Conservation (phyloP, 805 yeast genomes). For the Yamadazyma sp. region DNA sequence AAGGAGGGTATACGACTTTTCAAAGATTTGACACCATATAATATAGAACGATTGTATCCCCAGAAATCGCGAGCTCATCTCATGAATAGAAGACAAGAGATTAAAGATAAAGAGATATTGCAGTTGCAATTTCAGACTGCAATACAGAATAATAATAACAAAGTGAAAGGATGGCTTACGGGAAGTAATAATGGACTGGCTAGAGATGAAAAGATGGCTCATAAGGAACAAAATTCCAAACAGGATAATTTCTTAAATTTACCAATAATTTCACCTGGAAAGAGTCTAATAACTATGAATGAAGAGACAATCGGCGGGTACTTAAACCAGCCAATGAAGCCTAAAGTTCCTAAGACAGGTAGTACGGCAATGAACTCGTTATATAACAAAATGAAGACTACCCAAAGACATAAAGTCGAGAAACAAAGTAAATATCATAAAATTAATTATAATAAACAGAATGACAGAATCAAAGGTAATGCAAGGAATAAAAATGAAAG, state of each 20-base stretch:
- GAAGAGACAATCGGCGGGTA: constrained; percentile 6
- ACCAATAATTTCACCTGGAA: constrained; percentile 26
- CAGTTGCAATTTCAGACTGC: constrained; percentile 47
- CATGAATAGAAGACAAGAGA: constrained; percentile 36
- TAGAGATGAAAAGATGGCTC: too few relatives aligned
- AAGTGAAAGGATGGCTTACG: constrained; percentile 9
- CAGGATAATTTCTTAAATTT: constrained; percentile 24
- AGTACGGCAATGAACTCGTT: constrained; percentile 38
- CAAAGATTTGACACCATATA: too few relatives aligned
- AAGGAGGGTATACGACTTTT: too few relatives aligned
- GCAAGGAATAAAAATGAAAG: too few relatives aligned
- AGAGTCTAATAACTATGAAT: constrained; percentile 8
- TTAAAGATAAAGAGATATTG: constrained; percentile 44
- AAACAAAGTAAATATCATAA: too few relatives aligned
- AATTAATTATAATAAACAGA: too few relatives aligned
- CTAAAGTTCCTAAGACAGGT: constrained; percentile 8
- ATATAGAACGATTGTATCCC: too few relatives aligned
- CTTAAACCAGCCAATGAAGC: constrained; percentile 1
- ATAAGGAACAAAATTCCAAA: too few relatives aligned
- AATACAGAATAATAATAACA: constrained; percentile 29
- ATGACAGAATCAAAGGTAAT: too few relatives aligned
- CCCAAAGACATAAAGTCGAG: constrained; percentile 4
- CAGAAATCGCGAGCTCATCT: too few relatives aligned
- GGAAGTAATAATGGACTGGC: constrained; percentile 35
- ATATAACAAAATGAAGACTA: constrained; percentile 33